phyloP scores from a whole-genome alignment of 768 basidiomycete genomes.

The Lentinula edodes region DNA sequence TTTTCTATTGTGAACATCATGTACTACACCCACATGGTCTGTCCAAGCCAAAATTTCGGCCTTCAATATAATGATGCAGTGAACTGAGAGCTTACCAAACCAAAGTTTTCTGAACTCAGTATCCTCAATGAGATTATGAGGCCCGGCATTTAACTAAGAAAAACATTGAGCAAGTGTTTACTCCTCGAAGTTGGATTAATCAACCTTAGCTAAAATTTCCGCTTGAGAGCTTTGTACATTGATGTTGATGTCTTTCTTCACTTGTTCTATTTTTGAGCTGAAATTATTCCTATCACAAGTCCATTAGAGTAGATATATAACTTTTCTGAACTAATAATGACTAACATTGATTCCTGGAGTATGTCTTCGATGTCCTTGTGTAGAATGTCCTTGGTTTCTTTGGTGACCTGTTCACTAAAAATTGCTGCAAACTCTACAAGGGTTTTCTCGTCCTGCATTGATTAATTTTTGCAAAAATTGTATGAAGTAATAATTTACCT shows the following conservation, averaged over 20 bases:
- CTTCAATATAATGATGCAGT: neutral
- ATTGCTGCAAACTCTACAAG: neutral
- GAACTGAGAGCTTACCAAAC: constrained; percentile 11
- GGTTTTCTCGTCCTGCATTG: neutral
- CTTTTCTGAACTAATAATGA: neutral
- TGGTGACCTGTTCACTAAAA: neutral
- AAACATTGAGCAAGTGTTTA: neutral
- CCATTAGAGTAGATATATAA: neutral
- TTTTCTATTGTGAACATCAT: neutral
- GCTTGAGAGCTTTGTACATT: neutral
- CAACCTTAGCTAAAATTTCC: neutral
- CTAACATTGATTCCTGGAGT: neutral
- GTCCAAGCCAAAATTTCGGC: neutral
- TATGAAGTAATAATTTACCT: neutral
- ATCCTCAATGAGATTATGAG: constrained; percentile 18
- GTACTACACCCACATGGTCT: constrained; percentile 8
- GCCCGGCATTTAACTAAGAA: constrained; percentile 15
- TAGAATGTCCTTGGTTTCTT: neutral
- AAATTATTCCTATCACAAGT: neutral
- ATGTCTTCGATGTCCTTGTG: neutral
- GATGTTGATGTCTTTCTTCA: neutral
- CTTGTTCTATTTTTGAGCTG: neutral
- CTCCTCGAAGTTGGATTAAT: neutral
- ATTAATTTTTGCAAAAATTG: neutral
- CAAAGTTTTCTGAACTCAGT: constrained; percentile 14